Evolutionary conservation across 2,329 filamentous ascomycete genomes (phyloP).

Genomic region (Parafenestella ontariensis): DNA sequence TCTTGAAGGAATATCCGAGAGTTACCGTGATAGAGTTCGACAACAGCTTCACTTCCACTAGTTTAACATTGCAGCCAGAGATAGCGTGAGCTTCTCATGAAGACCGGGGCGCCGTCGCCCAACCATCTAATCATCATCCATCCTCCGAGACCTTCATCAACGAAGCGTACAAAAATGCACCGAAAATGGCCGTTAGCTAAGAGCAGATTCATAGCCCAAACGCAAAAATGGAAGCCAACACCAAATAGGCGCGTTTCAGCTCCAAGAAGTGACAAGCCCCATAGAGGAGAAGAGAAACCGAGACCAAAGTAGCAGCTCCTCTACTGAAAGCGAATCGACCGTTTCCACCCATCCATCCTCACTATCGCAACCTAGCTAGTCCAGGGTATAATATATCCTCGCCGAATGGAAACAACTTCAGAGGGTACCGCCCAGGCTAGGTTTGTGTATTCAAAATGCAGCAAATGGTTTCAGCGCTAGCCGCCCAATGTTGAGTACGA

Average conservation of each 20-base stretch:
- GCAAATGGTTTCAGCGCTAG: slow-evolving; percentile 33
- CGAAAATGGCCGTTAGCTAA: slow-evolving; percentile 22
- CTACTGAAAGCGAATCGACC: not conserved
- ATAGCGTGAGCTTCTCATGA: slow-evolving; percentile 10
- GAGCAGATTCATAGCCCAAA: not conserved
- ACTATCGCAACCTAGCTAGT: not conserved
- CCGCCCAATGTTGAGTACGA: slow-evolving; percentile 35
- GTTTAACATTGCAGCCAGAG: slow-evolving; percentile 12
- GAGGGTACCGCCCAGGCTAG: slow-evolving; percentile 19
- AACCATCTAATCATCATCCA: slow-evolving; percentile 21
- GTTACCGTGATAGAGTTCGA: slow-evolving; percentile 11
- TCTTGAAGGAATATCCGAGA: no score
- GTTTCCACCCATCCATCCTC: not conserved
- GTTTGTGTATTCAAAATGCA: slow-evolving; percentile 18
- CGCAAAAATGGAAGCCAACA: slow-evolving; percentile 13
- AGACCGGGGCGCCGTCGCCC: slow-evolving; percentile 13
- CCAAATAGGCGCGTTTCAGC: slow-evolving; percentile 8
- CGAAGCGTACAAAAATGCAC: slow-evolving; percentile 3
- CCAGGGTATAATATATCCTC: slow-evolving; percentile 17
- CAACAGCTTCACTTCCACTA: slow-evolving; percentile 11
- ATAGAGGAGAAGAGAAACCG: not conserved
- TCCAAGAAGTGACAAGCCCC: not conserved
- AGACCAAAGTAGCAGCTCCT: slow-evolving; percentile 2
- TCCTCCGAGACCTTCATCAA: slow-evolving; percentile 15
- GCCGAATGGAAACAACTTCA: slow-evolving; percentile 10